Evolutionary conservation across 768 basidiomycete genomes (phyloP), one percentile per base, ranked within the genome.

Genomic region (Gyrodon lividus): DNA sequence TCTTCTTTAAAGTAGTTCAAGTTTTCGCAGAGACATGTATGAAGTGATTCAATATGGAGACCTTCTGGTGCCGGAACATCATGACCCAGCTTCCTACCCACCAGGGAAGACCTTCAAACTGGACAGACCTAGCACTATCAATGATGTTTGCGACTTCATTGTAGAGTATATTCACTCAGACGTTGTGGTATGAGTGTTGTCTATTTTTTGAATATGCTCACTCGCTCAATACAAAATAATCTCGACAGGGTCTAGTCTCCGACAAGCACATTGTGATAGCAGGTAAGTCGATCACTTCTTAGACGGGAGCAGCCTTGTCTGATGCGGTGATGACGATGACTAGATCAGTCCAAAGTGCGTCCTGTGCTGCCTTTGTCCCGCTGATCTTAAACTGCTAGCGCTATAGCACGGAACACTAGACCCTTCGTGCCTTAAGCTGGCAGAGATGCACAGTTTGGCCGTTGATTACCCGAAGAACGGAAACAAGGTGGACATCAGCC

Each of bases 161-260:
- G 82, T 90, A 13, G 83, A 92, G 58, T 93, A 92, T 49, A 89
- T 93, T 63, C 78, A 88, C 55, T 89, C 89, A 0, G 89, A 92
- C 60, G 79, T 90, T 38, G 68, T 90, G 77, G 88, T 89, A 68
- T 17, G 77, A 61, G 6, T 4, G 3, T 35, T 6, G 19, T 16
- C 6, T 1, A 4, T 30, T 28, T 20, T 14, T 22, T 6, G 2
- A 34, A 44, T 7, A 19, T 6, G 1, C 14, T 31, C 14, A 19
- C 31, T 56, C 13, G 13, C 43, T 59, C 48, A 66, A 14, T 28
- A 23, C 17, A 26, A 48, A 16, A 37, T 57, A 34, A 51, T 22
- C 48, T 39, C n/a, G n/a, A 7, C 51, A 89, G 88, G 87, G 89
- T 9, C 70, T 92, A 8, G 57, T 91, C 16, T 83, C 87, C 1